Evolutionary conservation across 257 asterid genomes (phyloP).

Genomic region (Craterostigma plantagineum): DNA sequence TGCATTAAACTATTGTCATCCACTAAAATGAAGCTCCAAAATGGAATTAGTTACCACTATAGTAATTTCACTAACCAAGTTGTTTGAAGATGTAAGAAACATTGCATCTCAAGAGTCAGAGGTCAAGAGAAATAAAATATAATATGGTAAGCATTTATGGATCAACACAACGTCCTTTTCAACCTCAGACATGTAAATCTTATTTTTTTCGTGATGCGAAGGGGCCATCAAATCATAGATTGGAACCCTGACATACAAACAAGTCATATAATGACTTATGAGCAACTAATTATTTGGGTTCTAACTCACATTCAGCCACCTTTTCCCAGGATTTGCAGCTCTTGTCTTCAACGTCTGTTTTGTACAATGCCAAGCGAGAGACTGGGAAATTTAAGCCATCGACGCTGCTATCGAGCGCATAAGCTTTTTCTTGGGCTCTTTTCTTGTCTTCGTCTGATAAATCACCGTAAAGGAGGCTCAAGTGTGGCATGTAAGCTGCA

Average conservation of each 20-base stretch:
- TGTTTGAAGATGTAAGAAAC: too few relatives aligned
- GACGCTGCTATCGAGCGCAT: constrained; percentile 39
- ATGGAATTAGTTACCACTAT: too few relatives aligned
- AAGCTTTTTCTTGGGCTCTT: constrained; percentile 53
- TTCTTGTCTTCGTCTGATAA: constrained; percentile 56
- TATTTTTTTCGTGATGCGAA: too few relatives aligned
- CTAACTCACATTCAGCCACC: constrained; percentile 30
- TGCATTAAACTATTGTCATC: too few relatives aligned
- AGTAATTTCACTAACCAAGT: too few relatives aligned
- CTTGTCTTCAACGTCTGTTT: constrained; percentile 65
- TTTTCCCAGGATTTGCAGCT: constrained; percentile 85
- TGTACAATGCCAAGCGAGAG: constrained; percentile 52
- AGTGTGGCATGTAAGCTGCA: constrained; percentile 94
- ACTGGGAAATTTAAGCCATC: constrained; percentile 34
- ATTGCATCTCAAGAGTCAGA: too few relatives aligned
- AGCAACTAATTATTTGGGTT: constrained; percentile 21
- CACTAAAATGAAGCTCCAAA: too few relatives aligned
- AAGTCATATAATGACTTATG: constrained; percentile 27
- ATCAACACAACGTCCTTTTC: too few relatives aligned
- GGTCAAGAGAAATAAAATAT: too few relatives aligned
- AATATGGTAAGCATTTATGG: too few relatives aligned
- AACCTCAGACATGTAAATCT: too few relatives aligned
- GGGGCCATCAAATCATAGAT: neutral
- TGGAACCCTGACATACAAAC: neutral
- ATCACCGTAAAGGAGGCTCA: constrained; percentile 79